Conservation (phyloP, 1,284 basidiomycete genomes). For the Amylostereum areolatum region DNA sequence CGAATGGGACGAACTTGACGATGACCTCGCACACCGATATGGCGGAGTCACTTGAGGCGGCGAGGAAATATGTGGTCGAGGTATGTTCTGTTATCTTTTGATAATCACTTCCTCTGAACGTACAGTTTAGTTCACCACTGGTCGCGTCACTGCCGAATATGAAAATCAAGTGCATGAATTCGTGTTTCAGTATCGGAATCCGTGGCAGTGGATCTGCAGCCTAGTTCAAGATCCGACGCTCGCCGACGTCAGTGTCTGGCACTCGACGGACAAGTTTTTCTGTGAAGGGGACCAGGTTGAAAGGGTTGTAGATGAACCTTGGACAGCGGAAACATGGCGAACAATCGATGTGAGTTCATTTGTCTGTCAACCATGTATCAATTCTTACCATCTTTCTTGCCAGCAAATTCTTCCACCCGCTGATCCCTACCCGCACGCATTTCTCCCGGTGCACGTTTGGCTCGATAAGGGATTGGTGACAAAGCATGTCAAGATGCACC, state of each 20-base stretch:
- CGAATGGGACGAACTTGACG: background rate
- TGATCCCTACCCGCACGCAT: slow-evolving; percentile 15
- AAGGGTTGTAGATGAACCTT: background rate
- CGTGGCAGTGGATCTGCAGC: slow-evolving; percentile 20
- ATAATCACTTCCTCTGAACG: background rate
- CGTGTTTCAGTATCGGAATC: slow-evolving; percentile 21
- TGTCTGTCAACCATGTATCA: slow-evolving; percentile 1
- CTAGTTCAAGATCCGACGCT: slow-evolving; percentile 18
- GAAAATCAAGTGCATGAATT: slow-evolving; percentile 16
- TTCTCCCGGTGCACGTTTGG: slow-evolving; percentile 24
- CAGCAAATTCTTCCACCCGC: slow-evolving; percentile 12
- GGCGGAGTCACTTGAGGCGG: slow-evolving; percentile 9
- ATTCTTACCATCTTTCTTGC: slow-evolving; percentile 17
- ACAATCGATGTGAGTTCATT: background rate
- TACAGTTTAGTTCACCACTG: too few species aligned
- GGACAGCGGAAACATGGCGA: background rate
- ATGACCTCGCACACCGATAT: background rate
- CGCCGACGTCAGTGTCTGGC: slow-evolving; percentile 2
- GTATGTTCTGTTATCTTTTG: background rate
- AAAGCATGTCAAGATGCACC: slow-evolving; percentile 22
- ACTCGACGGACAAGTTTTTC: background rate
- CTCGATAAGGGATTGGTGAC: slow-evolving; percentile 25
- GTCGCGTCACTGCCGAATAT: slow-evolving; percentile 1
- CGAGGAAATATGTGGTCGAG: background rate
- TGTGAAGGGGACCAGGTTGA: background rate